Evolutionary conservation across 2,329 filamentous ascomycete genomes (phyloP), one percentile per base, ranked within the genome.

Genomic region (Ophioceras dolichostomum): DNA sequence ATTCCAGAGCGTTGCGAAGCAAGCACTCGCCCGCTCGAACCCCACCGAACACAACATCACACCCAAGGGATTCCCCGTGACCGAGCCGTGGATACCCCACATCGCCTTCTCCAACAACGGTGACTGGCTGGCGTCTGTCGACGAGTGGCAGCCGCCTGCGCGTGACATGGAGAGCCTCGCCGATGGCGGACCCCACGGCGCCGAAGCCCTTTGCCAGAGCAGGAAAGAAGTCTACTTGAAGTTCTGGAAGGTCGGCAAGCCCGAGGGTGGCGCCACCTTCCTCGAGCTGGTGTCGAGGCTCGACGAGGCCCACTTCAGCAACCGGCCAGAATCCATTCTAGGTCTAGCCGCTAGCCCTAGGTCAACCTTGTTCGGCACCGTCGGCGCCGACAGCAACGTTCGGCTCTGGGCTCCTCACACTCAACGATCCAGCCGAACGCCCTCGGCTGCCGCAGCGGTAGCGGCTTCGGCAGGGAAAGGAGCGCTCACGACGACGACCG

Each of bases 11-110:
- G 59, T 94, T 27, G 76, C 76, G n/a, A 83, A 84, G 43, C 91
- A 98, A 64, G 86, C 91, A 5, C 64, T 98, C 45, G 81, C 88
- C 6, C 75, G 91, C 36, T 94, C 89, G 33, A 89, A 93, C 49
- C 76, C 83, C 4, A 94, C 89, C 0, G 82, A 85, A 41, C 64
- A 83, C 45, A 93, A 86, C 49, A 67, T 81, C 29, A 81, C 79
- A 7, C 79, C 79, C 12, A 79, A 82, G 45, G 77, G 83, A 5
- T 70, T 74, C 36, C 68, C 73, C 4, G 75, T 96, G 35, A 68
- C 75, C 12, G 83, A 94, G 47, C 89, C 91, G 1, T 74, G 81
- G 43, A 73, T 94, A 33, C 80, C 74, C 6, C 73, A 82, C 39
- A 64, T 96, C 36, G 73, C 79, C 31, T 76, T 91, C 47, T 89